Base-by-base conservation (phyloP, 306 rosid genomes). In the Quercus rubra region DNA sequence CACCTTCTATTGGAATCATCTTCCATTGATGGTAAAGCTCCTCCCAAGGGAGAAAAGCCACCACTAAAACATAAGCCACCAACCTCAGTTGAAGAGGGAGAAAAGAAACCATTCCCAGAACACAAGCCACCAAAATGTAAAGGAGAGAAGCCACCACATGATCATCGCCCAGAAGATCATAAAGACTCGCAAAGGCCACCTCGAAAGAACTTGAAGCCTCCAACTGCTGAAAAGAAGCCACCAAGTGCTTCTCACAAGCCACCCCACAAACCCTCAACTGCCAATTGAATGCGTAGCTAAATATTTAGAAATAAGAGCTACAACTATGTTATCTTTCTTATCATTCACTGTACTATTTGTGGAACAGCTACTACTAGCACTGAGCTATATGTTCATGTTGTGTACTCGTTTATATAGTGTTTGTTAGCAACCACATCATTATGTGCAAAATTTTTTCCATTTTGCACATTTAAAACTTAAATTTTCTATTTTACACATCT, bases 21-120 rank as follows among this genome's bases (percentile, higher is more conserved):
- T 6, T 33, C 71, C 13, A 76, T 11, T 10, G 52, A 46, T 46
- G 52, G 52, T 12, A 46, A 46, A 46, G 10, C 10, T 38, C 52
- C 52, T 46, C 80, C 80, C 3, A 59, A 20, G 30, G 46, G 21
- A 4, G 9, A 1, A 6, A 64, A 27, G 66, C 73, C 78, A 23
- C 80, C 80, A 15, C 74, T 71, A 4, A 21, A 52, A 58, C 52
- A 77, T 25, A 67, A 28, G 5, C 62, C 56, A 41, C 80, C 59
- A 3, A 30, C 43, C 12, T 5, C 13, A 33, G 6, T 66, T 19
- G 25, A 31, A 38, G 43, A 38, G 2, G 18, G 3, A 0, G 20
- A 31, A 1, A 41, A 64, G 23, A 31, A 59, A 15, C 19, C 43
- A 10, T 62, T 46, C 28, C 76, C 64, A 25, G 52, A 20, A 9